phyloP scores from a whole-genome alignment of 2,329 filamentous ascomycete species.

The Herpotrichia juniperi region DNA sequence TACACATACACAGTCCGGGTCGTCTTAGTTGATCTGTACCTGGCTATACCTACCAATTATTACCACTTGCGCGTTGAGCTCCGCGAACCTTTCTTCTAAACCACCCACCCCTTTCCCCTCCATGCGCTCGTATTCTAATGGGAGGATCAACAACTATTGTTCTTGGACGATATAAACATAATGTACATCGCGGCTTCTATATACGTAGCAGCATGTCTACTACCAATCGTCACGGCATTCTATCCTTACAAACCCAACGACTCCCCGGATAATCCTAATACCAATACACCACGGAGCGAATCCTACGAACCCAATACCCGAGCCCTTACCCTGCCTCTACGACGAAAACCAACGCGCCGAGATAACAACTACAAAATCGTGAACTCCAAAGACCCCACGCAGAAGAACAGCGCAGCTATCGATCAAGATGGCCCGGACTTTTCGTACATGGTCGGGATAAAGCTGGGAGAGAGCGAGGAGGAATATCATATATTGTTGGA shows the following conservation, averaged over 20 bases:
- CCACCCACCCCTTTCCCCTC: no score
- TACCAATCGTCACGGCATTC: constrained; percentile 38
- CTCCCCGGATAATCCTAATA: constrained; percentile 4
- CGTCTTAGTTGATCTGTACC: constrained; percentile 25
- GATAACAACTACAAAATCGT: constrained; percentile 56
- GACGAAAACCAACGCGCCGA: constrained; percentile 41
- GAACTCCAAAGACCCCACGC: constrained; percentile 31
- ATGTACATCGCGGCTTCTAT: constrained; percentile 31
- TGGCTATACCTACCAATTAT: constrained; percentile 7
- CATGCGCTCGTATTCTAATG: no score
- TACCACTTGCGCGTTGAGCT: background rate
- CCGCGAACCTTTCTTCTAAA: no score
- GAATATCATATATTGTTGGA: constrained; percentile 62
- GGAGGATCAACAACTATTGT: background rate
- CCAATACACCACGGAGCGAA: constrained; percentile 54
- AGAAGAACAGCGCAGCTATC: constrained; percentile 56
- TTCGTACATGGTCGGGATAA: constrained; percentile 60
- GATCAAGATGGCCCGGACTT: constrained; percentile 61
- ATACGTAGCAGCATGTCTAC: constrained; percentile 31
- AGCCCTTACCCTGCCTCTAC: constrained; percentile 32
- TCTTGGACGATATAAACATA: constrained; percentile 9
- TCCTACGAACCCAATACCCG: constrained; percentile 58
- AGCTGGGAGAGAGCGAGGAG: constrained; percentile 56
- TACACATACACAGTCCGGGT: constrained; percentile 8
- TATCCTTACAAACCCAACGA: constrained; percentile 39